Evolutionary conservation across 208 protist species (phyloP), one percentile per base, ranked within the genome.

Genomic region (Crithidia acanthocephali): DNA sequence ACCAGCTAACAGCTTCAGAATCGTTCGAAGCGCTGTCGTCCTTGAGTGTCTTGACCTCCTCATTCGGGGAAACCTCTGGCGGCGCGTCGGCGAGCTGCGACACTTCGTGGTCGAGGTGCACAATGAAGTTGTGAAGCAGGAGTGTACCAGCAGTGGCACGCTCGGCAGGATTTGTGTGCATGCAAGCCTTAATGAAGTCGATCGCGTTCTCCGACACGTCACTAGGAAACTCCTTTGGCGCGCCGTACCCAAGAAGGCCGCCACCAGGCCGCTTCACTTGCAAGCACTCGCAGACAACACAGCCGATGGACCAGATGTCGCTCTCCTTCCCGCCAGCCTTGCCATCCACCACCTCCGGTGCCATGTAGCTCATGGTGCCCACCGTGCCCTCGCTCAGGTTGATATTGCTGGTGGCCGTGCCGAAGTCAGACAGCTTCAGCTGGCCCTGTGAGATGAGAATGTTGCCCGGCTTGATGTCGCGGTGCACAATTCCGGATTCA

Each of bases 381-480:
- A 84, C 73, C 23, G 79, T 86, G 27, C 84, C 80, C 67, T 88
- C 82, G 25, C 68, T 68, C 42, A 71, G 45, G 60, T 71, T 87
- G 32, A 68, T 77, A 57, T 73, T 87, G 32, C 65, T 77, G 2
- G 79, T 88, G 10, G 88, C 88, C 25, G 87, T 92, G 23, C 87
- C 88, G 60, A 94, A 96, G 57, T 94, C 87, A 9, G 85, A 88
- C 20, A 96, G 78, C 63, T 95, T 95, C 53, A 92, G 52, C 50
- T 84, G 69, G 5, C 83, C 82, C 51, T 90, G 71, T n/a, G 81
- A 83, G 37, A 95, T 81, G 18, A 95, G 75, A 56, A 95, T 88
- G 81, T 96, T 95, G 59, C 88, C 86, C 1, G 88, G 82, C 71
- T 97, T 97, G 33, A 97, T 87, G 79, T 97, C 89, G 45, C 92